These are phyloP conservation scores for Exserohilum rostratum DNA, from an alignment of 2,329 filamentous ascomycete species.

Conservation along the genomic window DNA sequence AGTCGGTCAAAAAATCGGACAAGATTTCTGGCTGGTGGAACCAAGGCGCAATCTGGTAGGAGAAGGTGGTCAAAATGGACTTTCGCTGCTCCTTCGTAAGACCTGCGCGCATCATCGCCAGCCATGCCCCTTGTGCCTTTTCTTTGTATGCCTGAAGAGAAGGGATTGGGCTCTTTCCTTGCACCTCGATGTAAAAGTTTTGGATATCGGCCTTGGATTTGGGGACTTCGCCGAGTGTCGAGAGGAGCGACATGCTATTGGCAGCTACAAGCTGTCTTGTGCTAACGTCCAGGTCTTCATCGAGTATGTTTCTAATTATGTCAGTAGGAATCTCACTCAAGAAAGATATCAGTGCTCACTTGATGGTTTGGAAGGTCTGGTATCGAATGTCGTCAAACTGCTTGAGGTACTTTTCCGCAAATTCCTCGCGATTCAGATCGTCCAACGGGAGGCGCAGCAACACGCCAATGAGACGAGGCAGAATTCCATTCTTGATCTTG, in stretches of 20 bases:
- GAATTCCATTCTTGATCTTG: slow-evolving; percentile 71
- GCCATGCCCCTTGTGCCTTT: slow-evolving; percentile 84
- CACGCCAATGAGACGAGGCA: slow-evolving; percentile 67
- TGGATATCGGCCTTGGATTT: slow-evolving; percentile 69
- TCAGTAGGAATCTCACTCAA: slow-evolving; percentile 1
- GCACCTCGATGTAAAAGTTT: slow-evolving; percentile 70
- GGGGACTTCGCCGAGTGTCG: slow-evolving; percentile 73
- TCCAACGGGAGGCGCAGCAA: slow-evolving; percentile 65
- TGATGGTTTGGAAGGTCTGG: slow-evolving; percentile 76
- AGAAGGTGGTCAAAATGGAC: slow-evolving; percentile 74
- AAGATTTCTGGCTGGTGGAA: slow-evolving; percentile 86
- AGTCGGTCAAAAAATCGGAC: slow-evolving; percentile 96
- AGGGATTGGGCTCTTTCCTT: slow-evolving; percentile 65
- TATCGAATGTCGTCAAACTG: slow-evolving; percentile 84
- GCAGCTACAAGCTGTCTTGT: slow-evolving; percentile 45
- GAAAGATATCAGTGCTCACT: slow-evolving; percentile 59
- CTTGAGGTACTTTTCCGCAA: slow-evolving; percentile 77
- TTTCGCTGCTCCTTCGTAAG: slow-evolving; percentile 79
- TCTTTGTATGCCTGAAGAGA: slow-evolving; percentile 75
- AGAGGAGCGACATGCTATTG: slow-evolving; percentile 67
- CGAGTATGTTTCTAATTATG: slow-evolving; percentile 30
- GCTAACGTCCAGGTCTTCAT: slow-evolving; percentile 32
- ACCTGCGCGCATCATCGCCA: slow-evolving; percentile 72
- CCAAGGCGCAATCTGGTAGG: slow-evolving; percentile 82
- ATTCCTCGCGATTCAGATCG: slow-evolving; percentile 70